Evolutionary conservation across 768 basidiomycete genomes (phyloP), one percentile per base, ranked within the genome.

Genomic region (Termitomyces sp.): DNA sequence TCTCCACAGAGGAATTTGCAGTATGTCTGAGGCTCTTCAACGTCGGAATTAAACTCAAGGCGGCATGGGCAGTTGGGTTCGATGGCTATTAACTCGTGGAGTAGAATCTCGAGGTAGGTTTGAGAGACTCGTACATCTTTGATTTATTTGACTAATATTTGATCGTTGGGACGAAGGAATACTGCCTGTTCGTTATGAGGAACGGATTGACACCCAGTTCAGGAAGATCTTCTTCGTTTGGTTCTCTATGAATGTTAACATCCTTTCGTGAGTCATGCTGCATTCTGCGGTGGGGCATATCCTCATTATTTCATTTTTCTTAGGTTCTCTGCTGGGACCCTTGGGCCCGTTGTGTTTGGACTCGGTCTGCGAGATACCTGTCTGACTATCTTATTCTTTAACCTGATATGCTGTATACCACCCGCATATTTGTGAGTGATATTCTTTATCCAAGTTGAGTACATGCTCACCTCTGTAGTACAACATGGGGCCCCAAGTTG

Each of bases 401-500:
- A 89, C 70, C 48, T 89, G 55, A 63, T 90, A 18, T 86, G 82
- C 51, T 84, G 80, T 62, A 61, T 79, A 2, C 77, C 82, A 16
- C 87, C 89, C 4, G 84, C 86, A 6, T 90, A 89, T 67, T 71
- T 90, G 84, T 87, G 52, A 63, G 74, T 63, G 39, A 49, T 6
- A 7, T 20, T 35, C 2, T 38, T 18, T 38, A 6, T 24, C 6
- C 7, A 7, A n/a, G 16, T 48, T 15, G 52, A 16, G n/a, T 24
- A n/a, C 12, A 58, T 18, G 9, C 33, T 35, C 22, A 36, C 18
- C 16, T 58, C 13, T 22, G 4, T 53, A 80, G 80, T 33, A 68
- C 78, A 15, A 91, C 88, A 22, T 93, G 90, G 84, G 92, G 94
- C 18, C 91, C 94, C 0, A 88, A 86, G 71, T 77, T 91, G 0